Evolutionary conservation across 495 filamentous ascomycete genomes (phyloP).

Genomic region (Trichoderma virens): DNA sequence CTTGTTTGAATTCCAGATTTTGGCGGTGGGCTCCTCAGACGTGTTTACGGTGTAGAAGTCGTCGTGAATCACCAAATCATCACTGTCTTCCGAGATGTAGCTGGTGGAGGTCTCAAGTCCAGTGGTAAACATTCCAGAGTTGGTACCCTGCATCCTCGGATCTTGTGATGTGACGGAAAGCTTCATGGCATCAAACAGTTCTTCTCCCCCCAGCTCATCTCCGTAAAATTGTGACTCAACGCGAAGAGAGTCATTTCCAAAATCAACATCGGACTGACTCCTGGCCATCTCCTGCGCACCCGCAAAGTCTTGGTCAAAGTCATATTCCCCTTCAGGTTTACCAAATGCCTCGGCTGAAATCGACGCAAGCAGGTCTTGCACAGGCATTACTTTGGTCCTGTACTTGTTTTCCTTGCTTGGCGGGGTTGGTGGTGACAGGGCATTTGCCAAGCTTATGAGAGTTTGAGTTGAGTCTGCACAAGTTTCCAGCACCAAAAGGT

Average conservation of each 20-base stretch:
- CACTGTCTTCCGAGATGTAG: conserved; percentile 17
- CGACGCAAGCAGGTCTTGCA: conserved; percentile 82
- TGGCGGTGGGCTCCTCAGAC: conserved; percentile 30
- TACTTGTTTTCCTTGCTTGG: conserved; percentile 79
- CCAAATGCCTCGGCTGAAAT: conserved; percentile 79
- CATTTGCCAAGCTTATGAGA: conserved; percentile 70
- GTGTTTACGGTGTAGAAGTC: conserved; percentile 72
- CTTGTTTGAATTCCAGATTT: conserved; percentile 68
- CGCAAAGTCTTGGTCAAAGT: conserved; percentile 49
- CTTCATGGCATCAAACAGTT: conserved; percentile 34
- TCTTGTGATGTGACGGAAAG: conserved; percentile 25
- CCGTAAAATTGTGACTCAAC: conserved; percentile 33
- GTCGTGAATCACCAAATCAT: conserved; percentile 61
- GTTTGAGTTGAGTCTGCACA: conserved; percentile 98
- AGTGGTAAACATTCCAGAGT: conserved; percentile 50
- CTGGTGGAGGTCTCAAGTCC: conserved; percentile 24
- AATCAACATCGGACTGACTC: conserved; percentile 29
- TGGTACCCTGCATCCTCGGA: conserved; percentile 41
- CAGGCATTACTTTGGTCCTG: conserved; percentile 73
- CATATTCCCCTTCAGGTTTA: conserved; percentile 44
- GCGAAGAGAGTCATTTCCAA: conserved; percentile 25
- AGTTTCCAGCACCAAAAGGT: conserved; percentile 83
- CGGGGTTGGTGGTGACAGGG: conserved; percentile 71
- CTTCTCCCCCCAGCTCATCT: conserved; percentile 25
- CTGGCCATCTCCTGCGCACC: conserved; percentile 29